Evolutionary conservation across 2,329 filamentous ascomycete genomes (phyloP).

Genomic region (Colletotrichum musae): DNA sequence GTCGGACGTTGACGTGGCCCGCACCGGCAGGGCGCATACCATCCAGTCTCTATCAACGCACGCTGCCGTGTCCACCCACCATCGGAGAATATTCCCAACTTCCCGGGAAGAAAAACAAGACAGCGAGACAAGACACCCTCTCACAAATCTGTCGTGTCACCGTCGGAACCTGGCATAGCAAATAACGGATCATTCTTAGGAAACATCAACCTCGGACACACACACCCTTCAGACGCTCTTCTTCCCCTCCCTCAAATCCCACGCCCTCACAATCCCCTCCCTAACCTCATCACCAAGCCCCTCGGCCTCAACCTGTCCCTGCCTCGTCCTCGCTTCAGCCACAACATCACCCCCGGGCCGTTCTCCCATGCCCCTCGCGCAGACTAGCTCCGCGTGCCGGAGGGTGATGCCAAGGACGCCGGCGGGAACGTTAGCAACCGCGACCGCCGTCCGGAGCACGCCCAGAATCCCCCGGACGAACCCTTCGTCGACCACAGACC

Average conservation of each 20-base stretch:
- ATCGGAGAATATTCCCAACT: conserved; percentile 33
- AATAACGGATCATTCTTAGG: background rate
- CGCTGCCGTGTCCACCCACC: background rate
- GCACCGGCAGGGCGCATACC: background rate
- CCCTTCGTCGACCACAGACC: background rate
- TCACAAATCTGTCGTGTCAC: conserved; percentile 10
- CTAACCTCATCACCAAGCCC: conserved; percentile 4
- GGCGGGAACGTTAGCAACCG: conserved; percentile 13
- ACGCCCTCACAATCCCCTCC: conserved; percentile 21
- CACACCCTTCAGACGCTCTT: conserved; percentile 2
- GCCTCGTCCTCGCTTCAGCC: conserved; percentile 26
- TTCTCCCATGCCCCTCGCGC: conserved; percentile 32
- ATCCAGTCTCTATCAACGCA: too few species aligned
- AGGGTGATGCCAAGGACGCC: conserved; percentile 18
- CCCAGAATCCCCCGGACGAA: background rate
- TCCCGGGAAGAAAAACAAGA: background rate
- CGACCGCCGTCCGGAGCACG: background rate
- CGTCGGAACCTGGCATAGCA: conserved; percentile 1
- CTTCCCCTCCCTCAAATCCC: conserved; percentile 19
- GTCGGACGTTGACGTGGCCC: conserved; percentile 25
- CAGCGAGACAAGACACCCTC: too few species aligned
- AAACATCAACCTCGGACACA: background rate
- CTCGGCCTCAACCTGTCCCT: conserved; percentile 29
- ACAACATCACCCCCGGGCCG: conserved; percentile 25
- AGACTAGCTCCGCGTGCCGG: background rate